Evolutionary conservation across 192 early-diverging fungal species (phyloP).

Genomic region (Coemansia sp.): DNA sequence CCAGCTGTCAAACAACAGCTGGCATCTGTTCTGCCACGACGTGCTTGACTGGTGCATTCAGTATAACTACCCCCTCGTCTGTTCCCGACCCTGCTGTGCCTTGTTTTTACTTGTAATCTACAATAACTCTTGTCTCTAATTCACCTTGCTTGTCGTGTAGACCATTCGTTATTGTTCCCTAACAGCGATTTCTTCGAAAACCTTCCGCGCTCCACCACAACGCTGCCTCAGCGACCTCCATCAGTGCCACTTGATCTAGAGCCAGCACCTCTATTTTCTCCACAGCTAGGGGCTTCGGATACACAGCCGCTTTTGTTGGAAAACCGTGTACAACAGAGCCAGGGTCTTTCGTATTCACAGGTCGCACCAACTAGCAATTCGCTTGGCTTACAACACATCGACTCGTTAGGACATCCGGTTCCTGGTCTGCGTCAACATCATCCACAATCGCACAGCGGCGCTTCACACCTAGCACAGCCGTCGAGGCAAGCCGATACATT

Average conservation of each 20-base stretch:
- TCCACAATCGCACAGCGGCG: background rate
- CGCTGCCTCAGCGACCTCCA: slow-evolving; percentile 39
- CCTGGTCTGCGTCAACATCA: background rate
- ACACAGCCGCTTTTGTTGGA: background rate
- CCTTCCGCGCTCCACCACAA: slow-evolving; percentile 10
- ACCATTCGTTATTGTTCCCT: slow-evolving; percentile 36
- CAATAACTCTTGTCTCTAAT: background rate
- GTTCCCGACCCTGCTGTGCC: background rate
- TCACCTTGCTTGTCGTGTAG: slow-evolving; percentile 20
- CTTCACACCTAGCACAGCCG: background rate
- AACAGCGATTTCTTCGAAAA: slow-evolving; percentile 46
- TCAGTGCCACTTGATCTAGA: slow-evolving; percentile 50
- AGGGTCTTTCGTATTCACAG: slow-evolving; percentile 2
- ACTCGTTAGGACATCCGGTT: background rate
- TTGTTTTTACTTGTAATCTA: background rate
- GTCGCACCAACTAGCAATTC: slow-evolving; percentile 6
- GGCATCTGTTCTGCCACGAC: background rate
- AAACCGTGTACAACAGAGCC: background rate
- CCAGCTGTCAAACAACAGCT: background rate
- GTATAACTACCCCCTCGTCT: background rate
- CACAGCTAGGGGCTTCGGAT: slow-evolving; percentile 4
- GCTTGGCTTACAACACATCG: slow-evolving; percentile 16
- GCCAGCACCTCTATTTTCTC: slow-evolving; percentile 40
- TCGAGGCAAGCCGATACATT: background rate
- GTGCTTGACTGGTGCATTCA: background rate